A percentile compares a stretch with the other conserved stretches of the same genome.
Evolutionary conservation across 1,284 basidiomycete genomes (phyloP).

Genomic region (Ceratobasidium papillatum): DNA sequence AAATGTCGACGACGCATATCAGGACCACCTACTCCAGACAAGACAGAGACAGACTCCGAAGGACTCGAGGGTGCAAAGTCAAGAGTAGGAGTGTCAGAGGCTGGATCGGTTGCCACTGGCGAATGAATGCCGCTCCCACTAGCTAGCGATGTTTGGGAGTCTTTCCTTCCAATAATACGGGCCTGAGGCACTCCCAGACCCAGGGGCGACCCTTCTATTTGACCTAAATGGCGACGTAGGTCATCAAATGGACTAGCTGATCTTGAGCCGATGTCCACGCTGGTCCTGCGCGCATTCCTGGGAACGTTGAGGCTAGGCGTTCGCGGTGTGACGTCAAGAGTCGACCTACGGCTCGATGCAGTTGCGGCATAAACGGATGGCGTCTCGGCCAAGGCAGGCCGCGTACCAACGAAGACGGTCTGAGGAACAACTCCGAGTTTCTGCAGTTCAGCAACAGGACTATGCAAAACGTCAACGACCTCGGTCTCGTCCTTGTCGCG

Average conservation of each 20-base stretch:
- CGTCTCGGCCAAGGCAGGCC: constrained; percentile 24
- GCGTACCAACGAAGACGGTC: constrained; percentile 86
- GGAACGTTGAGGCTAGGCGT: not conserved
- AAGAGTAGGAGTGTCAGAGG: constrained; percentile 36
- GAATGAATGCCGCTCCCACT: constrained; percentile 40
- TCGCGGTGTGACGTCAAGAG: constrained; percentile 39
- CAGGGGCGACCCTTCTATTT: constrained; percentile 24
- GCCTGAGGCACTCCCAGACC: constrained; percentile 20
- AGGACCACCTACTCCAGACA: constrained; percentile 63
- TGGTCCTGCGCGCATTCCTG: constrained; percentile 44
- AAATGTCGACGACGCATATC: constrained; percentile 39
- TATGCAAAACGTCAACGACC: constrained; percentile 65
- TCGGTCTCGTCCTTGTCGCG: constrained; percentile 69
- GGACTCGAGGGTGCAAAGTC: constrained; percentile 46
- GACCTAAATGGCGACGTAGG: constrained; percentile 66
- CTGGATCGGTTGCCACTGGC: constrained; percentile 34
- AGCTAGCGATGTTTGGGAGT: constrained; percentile 39
- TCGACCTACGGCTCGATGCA: constrained; percentile 23
- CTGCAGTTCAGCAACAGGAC: constrained; percentile 71
- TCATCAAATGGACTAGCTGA: constrained; percentile 71
- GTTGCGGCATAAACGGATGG: constrained; percentile 24
- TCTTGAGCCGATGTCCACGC: constrained; percentile 53
- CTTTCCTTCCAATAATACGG: constrained; percentile 34
- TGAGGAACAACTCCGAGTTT: constrained; percentile 92
- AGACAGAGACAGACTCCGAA: constrained; percentile 51